A percentile compares a stretch with the other conserved stretches of the same genome.
phyloP scores from a whole-genome alignment of 352 stramenopile genomes.

The Globisporangium polare region DNA sequence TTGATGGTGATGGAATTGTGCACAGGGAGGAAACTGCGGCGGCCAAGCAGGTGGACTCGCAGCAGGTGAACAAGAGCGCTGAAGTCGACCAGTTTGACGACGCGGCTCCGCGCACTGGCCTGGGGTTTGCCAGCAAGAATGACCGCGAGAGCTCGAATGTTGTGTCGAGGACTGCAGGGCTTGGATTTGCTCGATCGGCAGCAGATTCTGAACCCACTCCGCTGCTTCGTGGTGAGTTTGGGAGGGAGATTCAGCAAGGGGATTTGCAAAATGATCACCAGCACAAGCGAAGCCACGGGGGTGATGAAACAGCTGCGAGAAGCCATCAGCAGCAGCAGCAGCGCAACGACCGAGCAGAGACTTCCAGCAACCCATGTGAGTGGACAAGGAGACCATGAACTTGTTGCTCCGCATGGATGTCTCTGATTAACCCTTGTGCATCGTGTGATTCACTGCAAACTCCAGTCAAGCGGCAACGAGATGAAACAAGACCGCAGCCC shows the following conservation, averaged over 20 bases:
- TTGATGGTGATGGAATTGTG: background rate
- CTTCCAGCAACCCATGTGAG: background rate
- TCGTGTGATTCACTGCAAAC: background rate
- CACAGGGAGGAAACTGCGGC: conserved; percentile 58
- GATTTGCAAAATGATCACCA: background rate
- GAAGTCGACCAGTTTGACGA: conserved; percentile 59
- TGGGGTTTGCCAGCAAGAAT: conserved; percentile 23
- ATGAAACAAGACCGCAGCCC: background rate
- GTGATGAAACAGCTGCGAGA: background rate
- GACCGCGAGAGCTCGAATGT: background rate
- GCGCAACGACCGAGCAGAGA: background rate
- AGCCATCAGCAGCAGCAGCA: background rate
- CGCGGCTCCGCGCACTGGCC: conserved; percentile 24
- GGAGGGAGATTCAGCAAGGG: conserved; percentile 14
- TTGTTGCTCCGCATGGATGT: background rate
- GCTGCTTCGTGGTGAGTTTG: conserved; percentile 28
- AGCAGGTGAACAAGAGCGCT: background rate
- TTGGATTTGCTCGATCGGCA: background rate
- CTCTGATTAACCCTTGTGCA: background rate
- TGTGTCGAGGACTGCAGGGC: background rate
- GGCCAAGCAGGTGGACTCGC: conserved; percentile 5
- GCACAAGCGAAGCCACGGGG: background rate
- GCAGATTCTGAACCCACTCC: too few species aligned
- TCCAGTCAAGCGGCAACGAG: conserved; percentile 10
- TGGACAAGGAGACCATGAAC: background rate